These are phyloP conservation scores for Jamesozyma rosinii DNA, from an alignment of 805 yeast species.

Conservation along the genomic window DNA sequence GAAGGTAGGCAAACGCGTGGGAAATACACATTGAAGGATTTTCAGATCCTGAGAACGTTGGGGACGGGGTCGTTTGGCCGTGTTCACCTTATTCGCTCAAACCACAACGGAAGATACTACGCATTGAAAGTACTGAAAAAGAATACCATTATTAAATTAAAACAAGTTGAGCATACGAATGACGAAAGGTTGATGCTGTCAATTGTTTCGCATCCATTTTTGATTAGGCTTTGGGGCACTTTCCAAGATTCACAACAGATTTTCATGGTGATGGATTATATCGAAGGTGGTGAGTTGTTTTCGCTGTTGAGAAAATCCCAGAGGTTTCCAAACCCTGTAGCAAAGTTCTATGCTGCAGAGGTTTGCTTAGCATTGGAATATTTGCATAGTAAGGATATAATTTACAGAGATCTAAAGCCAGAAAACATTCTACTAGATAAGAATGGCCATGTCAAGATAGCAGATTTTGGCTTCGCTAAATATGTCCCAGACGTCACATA, in stretches of 20 bases:
- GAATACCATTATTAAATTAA: slow-evolving; percentile 80
- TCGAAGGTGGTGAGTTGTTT: slow-evolving; percentile 92
- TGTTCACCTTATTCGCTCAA: slow-evolving; percentile 79
- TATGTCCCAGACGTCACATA: slow-evolving; percentile 87
- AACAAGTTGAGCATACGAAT: slow-evolving; percentile 92
- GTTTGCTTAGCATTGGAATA: slow-evolving; percentile 79
- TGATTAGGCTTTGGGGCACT: slow-evolving; percentile 94
- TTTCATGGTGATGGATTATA: slow-evolving; percentile 93
- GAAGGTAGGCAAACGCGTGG: slow-evolving; percentile 37
- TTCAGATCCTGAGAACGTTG: slow-evolving; percentile 74
- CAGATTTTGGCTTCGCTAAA: slow-evolving; percentile 93
- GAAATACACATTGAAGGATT: slow-evolving; percentile 71
- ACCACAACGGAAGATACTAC: slow-evolving; percentile 83
- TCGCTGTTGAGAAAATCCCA: slow-evolving; percentile 78
- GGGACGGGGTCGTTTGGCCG: slow-evolving; percentile 96
- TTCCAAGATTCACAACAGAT: slow-evolving; percentile 78
- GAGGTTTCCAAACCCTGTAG: slow-evolving; percentile 90
- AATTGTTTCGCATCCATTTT: slow-evolving; percentile 80
- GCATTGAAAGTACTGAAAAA: slow-evolving; percentile 89
- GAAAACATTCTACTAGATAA: slow-evolving; percentile 83
- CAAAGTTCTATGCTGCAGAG: slow-evolving; percentile 92
- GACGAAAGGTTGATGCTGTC: slow-evolving; percentile 87
- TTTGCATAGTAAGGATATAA: slow-evolving; percentile 73
- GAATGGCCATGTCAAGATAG: slow-evolving; percentile 82
- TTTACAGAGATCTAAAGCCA: slow-evolving; percentile 87